phyloP scores from a whole-genome alignment of 768 basidiomycete genomes.

The Psilocybe cubensis region DNA sequence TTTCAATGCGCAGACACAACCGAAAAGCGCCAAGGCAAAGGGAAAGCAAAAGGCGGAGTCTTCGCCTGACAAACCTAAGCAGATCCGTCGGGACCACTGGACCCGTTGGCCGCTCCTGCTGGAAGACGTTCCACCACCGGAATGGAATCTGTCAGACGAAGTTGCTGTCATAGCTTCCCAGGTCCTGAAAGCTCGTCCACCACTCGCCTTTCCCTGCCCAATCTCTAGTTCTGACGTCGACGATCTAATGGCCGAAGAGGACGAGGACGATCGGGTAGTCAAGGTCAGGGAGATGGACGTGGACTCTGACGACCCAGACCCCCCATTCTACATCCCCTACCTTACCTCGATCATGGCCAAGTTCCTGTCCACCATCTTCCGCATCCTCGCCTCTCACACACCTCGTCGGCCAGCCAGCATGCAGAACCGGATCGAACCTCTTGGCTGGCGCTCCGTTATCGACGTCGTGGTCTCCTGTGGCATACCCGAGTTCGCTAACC shows the following conservation, averaged over 20 bases:
- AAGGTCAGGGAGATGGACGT: conserved; percentile 23
- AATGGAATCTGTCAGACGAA: conserved; percentile 77
- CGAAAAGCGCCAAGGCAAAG: conserved; percentile 11
- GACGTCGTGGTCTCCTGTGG: conserved; percentile 50
- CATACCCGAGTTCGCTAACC: conserved; percentile 34
- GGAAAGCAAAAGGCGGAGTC: conserved; percentile 24
- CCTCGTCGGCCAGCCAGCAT: conserved; percentile 59
- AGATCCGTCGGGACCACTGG: conserved; percentile 53
- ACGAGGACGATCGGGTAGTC: conserved; percentile 15
- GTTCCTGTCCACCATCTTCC: conserved; percentile 55
- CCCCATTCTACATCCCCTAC: conserved; percentile 32
- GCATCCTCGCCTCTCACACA: conserved; percentile 56
- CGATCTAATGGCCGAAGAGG: conserved; percentile 24
- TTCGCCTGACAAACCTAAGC: conserved; percentile 16
- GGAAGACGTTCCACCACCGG: conserved; percentile 64
- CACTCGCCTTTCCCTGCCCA: conserved; percentile 15
- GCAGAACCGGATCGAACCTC: conserved; percentile 65
- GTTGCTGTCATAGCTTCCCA: conserved; percentile 50
- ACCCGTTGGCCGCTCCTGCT: conserved; percentile 76
- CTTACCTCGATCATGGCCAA: conserved; percentile 47
- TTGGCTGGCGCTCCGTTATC: conserved; percentile 69
- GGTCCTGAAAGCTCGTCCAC: conserved; percentile 29
- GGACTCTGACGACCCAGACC: conserved; percentile 34
- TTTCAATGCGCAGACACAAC: conserved; percentile 1
- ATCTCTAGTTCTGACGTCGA: conserved; percentile 10